Conservation (phyloP, 768 basidiomycete species). For the Scleroderma citrinum region DNA sequence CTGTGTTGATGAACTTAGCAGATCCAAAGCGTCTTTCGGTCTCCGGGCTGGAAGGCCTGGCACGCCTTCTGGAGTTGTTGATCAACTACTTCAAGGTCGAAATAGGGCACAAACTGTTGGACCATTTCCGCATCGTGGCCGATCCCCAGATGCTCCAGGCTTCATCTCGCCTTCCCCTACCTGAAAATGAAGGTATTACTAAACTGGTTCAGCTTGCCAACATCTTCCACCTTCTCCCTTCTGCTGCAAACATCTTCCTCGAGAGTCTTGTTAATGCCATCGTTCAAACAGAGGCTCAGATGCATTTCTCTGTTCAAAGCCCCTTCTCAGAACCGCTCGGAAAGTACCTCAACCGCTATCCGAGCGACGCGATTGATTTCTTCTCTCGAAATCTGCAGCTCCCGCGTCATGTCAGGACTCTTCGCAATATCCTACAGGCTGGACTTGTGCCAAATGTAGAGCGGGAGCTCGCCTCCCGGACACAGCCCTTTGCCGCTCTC, state of each 20-base stretch:
- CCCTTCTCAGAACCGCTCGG: constrained; percentile 93
- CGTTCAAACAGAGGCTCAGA: constrained; percentile 85
- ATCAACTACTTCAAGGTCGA: constrained; percentile 99
- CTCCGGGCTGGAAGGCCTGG: constrained; percentile 87
- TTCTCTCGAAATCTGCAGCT: constrained; percentile 76
- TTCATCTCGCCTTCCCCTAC: constrained; percentile 72
- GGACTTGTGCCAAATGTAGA: constrained; percentile 71
- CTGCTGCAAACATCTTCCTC: constrained; percentile 88
- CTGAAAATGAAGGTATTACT: constrained; percentile 86
- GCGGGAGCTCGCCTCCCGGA: constrained; percentile 59
- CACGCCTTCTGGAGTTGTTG: constrained; percentile 85
- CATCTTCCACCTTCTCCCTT: constrained; percentile 94
- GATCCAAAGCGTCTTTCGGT: constrained; percentile 93
- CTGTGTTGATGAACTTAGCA: constrained; percentile 95
- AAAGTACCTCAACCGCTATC: constrained; percentile 88
- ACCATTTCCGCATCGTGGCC: constrained; percentile 91
- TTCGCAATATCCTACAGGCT: constrained; percentile 78
- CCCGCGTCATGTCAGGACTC: constrained; percentile 73
- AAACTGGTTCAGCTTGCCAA: constrained; percentile 94
- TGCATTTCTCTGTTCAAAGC: constrained; percentile 85
- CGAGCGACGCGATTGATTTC: constrained; percentile 77
- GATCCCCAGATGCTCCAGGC: constrained; percentile 80
- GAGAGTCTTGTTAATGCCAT: constrained; percentile 81
- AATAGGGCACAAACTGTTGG: constrained; percentile 94
- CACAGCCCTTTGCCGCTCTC: constrained; percentile 44